phyloP scores from a whole-genome alignment of 106 monocot species.

The Dendrobium catenatum region DNA sequence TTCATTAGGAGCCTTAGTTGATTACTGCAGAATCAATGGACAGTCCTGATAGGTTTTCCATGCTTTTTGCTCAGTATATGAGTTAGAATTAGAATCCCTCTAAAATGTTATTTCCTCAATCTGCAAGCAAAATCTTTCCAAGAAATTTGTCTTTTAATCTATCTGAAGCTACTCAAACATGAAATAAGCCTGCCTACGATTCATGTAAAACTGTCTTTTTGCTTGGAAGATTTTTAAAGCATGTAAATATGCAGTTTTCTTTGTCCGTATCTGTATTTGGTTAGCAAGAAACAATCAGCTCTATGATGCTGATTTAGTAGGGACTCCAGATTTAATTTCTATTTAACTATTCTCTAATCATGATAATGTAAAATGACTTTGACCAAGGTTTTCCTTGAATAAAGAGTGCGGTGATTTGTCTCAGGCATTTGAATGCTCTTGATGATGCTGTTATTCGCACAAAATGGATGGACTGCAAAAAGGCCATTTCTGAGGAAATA shows the following conservation, averaged over 20 bases:
- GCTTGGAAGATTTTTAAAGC: not conserved
- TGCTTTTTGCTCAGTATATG: not conserved
- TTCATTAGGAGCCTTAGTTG: not conserved
- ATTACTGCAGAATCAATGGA: not conserved
- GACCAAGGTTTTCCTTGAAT: not conserved
- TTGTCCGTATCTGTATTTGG: not conserved
- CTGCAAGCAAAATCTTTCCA: not conserved
- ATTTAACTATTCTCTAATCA: not conserved
- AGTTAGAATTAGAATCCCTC: not conserved
- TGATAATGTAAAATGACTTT: not conserved
- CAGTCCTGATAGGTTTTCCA: not conserved
- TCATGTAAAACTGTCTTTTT: not conserved
- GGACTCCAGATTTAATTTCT: not conserved
- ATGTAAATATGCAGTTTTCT: not conserved
- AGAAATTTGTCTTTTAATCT: not conserved
- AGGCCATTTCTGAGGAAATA: conserved; percentile 74
- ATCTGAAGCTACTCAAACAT: not conserved
- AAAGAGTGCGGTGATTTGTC: not conserved
- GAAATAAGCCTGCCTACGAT: not conserved
- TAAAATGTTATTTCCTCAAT: not conserved
- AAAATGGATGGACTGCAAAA: conserved; percentile 97
- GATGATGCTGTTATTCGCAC: conserved; percentile 64
- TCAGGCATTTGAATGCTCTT: conserved; percentile 74
- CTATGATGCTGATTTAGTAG: not conserved
- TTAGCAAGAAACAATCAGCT: not conserved